Conservation (phyloP, 2,329 filamentous ascomycete species). For the Xylariales sp. region DNA sequence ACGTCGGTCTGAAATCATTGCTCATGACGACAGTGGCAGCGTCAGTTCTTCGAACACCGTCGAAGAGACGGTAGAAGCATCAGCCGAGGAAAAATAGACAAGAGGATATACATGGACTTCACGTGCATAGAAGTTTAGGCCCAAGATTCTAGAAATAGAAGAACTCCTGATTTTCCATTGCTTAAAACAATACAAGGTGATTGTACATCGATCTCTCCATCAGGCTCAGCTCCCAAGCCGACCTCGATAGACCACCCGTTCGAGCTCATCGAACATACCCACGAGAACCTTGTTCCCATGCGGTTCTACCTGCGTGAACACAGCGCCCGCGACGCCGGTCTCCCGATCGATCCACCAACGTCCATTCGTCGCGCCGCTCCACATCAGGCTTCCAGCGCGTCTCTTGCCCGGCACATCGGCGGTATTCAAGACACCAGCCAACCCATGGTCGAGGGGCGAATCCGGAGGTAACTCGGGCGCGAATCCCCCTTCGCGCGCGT, state of each 20-base stretch:
- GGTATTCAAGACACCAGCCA: neutral
- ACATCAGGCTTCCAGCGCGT: slow-evolving; percentile 7
- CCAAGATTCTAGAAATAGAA: neutral
- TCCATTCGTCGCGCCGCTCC: slow-evolving; percentile 15
- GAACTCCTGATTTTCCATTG: neutral
- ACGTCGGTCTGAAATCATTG: slow-evolving; percentile 28
- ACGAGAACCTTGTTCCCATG: neutral
- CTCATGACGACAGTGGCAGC: neutral
- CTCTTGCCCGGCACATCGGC: slow-evolving; percentile 2
- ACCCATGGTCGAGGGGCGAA: too few species aligned
- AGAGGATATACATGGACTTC: neutral
- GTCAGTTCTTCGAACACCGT: slow-evolving; percentile 12
- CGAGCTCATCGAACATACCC: neutral
- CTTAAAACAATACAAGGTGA: neutral
- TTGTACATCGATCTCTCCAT: neutral
- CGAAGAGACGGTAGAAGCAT: slow-evolving; percentile 31
- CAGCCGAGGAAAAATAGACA: neutral
- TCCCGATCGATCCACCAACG: slow-evolving; percentile 9
- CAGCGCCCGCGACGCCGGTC: too few species aligned
- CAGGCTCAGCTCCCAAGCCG: neutral
- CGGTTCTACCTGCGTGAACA: too few species aligned
- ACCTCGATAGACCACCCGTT: neutral
- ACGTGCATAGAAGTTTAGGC: neutral
- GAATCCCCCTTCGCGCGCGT: too few species aligned
- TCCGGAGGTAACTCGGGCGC: too few species aligned